These are phyloP conservation scores for Phytophthora vignae DNA, from an alignment of 352 stramenopile species.

Conservation along the genomic window DNA sequence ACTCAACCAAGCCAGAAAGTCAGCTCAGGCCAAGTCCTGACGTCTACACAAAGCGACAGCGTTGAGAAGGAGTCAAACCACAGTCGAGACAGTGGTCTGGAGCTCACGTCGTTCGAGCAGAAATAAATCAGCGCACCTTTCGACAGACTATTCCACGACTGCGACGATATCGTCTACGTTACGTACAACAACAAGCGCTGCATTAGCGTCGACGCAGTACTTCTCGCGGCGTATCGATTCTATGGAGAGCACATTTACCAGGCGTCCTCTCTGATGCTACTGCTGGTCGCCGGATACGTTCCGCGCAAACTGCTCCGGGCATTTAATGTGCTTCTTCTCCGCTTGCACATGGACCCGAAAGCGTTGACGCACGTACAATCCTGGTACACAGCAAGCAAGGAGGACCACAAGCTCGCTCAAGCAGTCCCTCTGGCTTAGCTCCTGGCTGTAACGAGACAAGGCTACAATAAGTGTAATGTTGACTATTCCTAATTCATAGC, in stretches of 20 bases:
- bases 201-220: constrained; percentile 18
- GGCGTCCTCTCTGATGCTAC: constrained; percentile 18
- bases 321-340: constrained; percentile 34
- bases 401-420: constrained; percentile 13
- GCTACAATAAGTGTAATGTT: too few relatives aligned
- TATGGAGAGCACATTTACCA: constrained; percentile 34
- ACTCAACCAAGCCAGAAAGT: not conserved
- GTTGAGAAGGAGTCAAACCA: not conserved
- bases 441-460: too few relatives aligned
- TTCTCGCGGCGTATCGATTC: constrained; percentile 29
- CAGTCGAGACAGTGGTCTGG: too few relatives aligned
- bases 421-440: not conserved
- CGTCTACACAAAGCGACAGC: too few relatives aligned
- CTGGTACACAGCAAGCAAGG: constrained; percentile 21
- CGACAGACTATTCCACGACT: constrained; percentile 23
- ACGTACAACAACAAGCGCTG: constrained; percentile 14
- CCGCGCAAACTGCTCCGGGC: constrained; percentile 23
- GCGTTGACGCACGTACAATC: constrained; percentile 6
- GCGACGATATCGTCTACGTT: constrained; percentile 23
- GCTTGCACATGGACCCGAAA: constrained; percentile 26
- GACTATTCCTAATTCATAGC: too few relatives aligned
- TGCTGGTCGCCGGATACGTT: constrained; percentile 24
- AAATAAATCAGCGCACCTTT: constrained; percentile 21
- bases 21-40: not conserved
- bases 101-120: constrained; percentile 10